These are phyloP conservation scores for Selaginella tamariscina DNA, from an alignment of 75 land plant genomes.

Conservation along the genomic window DNA sequence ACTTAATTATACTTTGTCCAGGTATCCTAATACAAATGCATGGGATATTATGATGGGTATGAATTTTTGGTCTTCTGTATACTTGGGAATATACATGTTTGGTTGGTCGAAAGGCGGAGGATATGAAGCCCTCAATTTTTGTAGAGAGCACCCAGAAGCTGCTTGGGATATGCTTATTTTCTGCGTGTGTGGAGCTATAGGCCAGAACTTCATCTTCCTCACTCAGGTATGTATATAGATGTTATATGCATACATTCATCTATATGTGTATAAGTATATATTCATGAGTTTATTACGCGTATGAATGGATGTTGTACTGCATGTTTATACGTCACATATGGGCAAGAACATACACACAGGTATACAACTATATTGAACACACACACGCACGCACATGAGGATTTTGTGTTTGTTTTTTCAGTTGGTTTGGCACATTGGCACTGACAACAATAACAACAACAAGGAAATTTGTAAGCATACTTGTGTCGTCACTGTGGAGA, in stretches of 20 bases:
- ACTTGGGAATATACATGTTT: constrained; percentile 77
- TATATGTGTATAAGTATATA: too few species aligned
- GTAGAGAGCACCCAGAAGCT: constrained; percentile 80
- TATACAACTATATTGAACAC: too few species aligned
- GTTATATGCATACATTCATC: too few species aligned
- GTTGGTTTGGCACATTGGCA: constrained; percentile 80
- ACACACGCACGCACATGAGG: too few species aligned
- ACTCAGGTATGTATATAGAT: too few species aligned
- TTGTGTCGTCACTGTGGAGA: constrained; percentile 77
- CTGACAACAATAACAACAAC: constrained; percentile 96
- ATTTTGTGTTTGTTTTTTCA: too few species aligned
- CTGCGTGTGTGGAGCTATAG: constrained; percentile 93
- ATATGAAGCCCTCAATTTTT: constrained; percentile 65
- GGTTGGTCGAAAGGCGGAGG: constrained; percentile 61
- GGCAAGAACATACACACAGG: too few species aligned
- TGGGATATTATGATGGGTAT: constrained; percentile 99
- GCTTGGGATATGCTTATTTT: constrained; percentile 88
- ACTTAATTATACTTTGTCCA: constrained; percentile 17
- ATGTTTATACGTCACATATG: too few species aligned
- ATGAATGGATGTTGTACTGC: too few species aligned
- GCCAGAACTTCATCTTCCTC: constrained; percentile 94
- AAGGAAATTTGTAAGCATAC: constrained; percentile 92
- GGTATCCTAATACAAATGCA: constrained; percentile 84
- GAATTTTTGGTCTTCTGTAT: constrained; percentile 94
- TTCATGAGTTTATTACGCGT: too few species aligned